Conservation (phyloP, 306 rosid species). For the Cicer yamashitae region DNA sequence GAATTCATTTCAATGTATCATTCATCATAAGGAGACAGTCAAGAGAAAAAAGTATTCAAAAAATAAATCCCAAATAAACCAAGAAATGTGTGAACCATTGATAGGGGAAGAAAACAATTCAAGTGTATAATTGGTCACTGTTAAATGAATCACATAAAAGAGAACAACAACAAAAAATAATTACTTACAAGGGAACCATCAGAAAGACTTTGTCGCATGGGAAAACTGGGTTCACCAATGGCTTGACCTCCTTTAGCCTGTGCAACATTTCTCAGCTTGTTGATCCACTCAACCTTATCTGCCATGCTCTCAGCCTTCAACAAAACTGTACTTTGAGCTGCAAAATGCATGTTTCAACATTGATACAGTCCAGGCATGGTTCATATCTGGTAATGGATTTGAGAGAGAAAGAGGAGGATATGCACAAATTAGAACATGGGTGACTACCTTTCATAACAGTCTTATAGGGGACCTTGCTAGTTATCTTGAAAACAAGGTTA, state of each 20-base stretch:
- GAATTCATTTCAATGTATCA: constrained; percentile 23
- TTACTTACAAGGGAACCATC: constrained; percentile 65
- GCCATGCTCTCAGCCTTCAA: constrained; percentile 64
- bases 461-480: constrained; percentile 64
- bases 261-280: constrained; percentile 55
- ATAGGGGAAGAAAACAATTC: constrained; percentile 6
- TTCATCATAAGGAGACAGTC: background rate
- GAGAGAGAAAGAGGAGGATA: constrained; percentile 5
- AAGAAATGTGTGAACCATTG: constrained; percentile 15
- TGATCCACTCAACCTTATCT: constrained; percentile 67
- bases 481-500: constrained; percentile 57
- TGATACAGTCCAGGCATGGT: constrained; percentile 11
- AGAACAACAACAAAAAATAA: constrained; percentile 6
- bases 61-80: constrained; percentile 23
- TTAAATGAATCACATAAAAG: constrained; percentile 36
- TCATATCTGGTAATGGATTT: constrained; percentile 40
- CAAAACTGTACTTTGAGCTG: constrained; percentile 66
- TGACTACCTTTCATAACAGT: constrained; percentile 61
- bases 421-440: constrained; percentile 18
- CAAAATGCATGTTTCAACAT: constrained; percentile 42
- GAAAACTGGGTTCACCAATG: constrained; percentile 53
- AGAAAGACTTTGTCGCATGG: constrained; percentile 64
- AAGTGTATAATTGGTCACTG: constrained; percentile 9
- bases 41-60: background rate
- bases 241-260: constrained; percentile 56